Percentiles rank a stretch among this genome's conserved stretches.
Conservation (phyloP, 1,139 yeast genomes). For the Taphrina betulina region DNA sequence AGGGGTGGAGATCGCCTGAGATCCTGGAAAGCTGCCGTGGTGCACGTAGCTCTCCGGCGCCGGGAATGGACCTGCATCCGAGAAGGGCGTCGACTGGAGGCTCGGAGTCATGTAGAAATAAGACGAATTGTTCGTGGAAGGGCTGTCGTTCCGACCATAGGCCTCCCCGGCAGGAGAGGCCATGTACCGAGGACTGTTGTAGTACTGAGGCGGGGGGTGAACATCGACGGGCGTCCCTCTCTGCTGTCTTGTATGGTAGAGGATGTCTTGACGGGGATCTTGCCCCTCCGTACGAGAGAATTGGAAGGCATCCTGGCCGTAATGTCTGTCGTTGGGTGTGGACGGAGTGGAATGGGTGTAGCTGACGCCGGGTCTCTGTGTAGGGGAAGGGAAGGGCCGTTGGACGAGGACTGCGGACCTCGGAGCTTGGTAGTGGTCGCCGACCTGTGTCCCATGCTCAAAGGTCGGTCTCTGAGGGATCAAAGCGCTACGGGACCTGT, state of each 20-base stretch:
- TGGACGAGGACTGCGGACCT: conserved; percentile 13
- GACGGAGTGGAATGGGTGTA: background rate
- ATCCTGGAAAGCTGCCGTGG: background rate
- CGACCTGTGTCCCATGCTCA: background rate
- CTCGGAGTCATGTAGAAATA: conserved; percentile 24
- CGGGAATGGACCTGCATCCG: conserved; percentile 26
- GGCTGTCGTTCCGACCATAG: background rate
- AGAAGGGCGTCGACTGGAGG: conserved; percentile 23
- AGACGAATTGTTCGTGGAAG: conserved; percentile 4
- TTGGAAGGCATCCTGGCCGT: background rate
- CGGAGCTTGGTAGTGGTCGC: background rate
- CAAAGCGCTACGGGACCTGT: conserved; percentile 13
- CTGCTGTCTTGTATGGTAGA: background rate
- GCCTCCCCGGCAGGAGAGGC: background rate
- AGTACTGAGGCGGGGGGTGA: background rate
- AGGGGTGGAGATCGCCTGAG: conserved; percentile 17
- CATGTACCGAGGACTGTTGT: conserved; percentile 7
- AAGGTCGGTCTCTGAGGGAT: conserved; percentile 11
- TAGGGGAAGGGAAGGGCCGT: conserved; percentile 6
- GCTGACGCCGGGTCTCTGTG: background rate
- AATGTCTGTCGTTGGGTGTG: conserved; percentile 4
- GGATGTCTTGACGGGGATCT: background rate
- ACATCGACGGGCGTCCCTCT: conserved; percentile 4
- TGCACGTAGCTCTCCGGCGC: conserved; percentile 9
- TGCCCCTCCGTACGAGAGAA: background rate